Conservation (phyloP, 2,329 filamentous ascomycete species). For the Arthrobotrys sphaeroides region DNA sequence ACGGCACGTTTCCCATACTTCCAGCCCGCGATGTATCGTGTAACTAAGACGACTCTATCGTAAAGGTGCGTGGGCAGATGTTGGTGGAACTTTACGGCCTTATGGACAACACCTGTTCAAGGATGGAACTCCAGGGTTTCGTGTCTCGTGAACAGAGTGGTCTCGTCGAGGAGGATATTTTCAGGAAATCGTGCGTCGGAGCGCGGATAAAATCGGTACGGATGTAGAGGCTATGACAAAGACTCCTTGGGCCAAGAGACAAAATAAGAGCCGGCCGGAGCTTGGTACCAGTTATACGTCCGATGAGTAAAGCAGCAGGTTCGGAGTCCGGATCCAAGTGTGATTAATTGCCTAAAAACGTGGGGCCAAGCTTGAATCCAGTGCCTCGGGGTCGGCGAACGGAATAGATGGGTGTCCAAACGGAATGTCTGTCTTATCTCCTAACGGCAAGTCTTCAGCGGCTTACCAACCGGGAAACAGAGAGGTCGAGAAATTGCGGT, state of each 20-base stretch:
- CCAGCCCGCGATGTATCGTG: conserved; percentile 12
- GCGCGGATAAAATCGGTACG: conserved; percentile 52
- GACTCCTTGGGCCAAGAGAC: conserved; percentile 8
- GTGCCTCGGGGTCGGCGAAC: conserved; percentile 36
- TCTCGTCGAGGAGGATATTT: too few relatives aligned
- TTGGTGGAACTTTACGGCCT: conserved; percentile 24
- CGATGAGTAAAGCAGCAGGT: conserved; percentile 29
- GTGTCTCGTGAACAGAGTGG: conserved; percentile 38
- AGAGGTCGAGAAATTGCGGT: not conserved
- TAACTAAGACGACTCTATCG: conserved; percentile 6
- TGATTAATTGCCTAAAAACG: conserved; percentile 50
- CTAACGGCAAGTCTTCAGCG: conserved; percentile 30
- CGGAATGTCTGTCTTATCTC: conserved; percentile 48
- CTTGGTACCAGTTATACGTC: conserved; percentile 10
- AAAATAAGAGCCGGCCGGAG: conserved; percentile 7
- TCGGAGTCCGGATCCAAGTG: conserved; percentile 39
- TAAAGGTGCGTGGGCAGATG: not conserved
- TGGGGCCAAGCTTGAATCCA: conserved; percentile 42
- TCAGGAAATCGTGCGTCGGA: conserved; percentile 25
- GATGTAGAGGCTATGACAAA: conserved; percentile 25
- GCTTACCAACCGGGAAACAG: conserved; percentile 9
- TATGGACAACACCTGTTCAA: conserved; percentile 26
- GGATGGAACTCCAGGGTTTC: conserved; percentile 13
- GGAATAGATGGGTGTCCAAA: conserved; percentile 26
- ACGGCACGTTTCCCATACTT: conserved; percentile 58